Evolutionary conservation across 129 eudicot genomes (phyloP).

Genomic region (Escallonia rubra): DNA sequence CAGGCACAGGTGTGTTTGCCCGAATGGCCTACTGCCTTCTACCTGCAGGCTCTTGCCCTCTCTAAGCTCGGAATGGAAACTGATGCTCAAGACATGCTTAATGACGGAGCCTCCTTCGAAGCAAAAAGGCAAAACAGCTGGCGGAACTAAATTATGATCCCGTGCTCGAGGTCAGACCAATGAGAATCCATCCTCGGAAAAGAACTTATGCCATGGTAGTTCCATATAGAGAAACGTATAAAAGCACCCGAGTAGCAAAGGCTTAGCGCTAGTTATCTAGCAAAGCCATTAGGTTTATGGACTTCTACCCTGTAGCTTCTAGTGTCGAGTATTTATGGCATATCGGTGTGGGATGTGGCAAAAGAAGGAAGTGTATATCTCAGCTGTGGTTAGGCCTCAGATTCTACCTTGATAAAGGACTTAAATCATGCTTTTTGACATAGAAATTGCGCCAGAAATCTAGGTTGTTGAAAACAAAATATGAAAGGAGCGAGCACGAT

Average conservation of each 20-base stretch:
- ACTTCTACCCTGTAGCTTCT: too few species aligned
- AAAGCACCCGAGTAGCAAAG: not conserved
- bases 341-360: too few species aligned
- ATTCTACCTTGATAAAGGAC: too few species aligned
- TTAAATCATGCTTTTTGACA: too few species aligned
- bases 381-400: too few species aligned
- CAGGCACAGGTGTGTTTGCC: slow-evolving; percentile 98
- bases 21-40: slow-evolving; percentile 97
- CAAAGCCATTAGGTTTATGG: not conserved
- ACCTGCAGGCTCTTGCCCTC: slow-evolving; percentile 90
- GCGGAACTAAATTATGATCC: slow-evolving; percentile 39
- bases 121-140: slow-evolving; percentile 84
- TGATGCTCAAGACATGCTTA: slow-evolving; percentile 98
- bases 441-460: too few species aligned
- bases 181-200: too few species aligned
- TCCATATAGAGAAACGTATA: not conserved
- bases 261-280: not conserved
- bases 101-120: slow-evolving; percentile 86
- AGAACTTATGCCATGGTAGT: not conserved
- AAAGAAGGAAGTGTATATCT: too few species aligned
- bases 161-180: not conserved
- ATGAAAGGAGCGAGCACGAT: too few species aligned
- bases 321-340: too few species aligned
- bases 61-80: slow-evolving; percentile 99
- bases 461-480: too few species aligned